phyloP scores from a whole-genome alignment of 129 eudicot genomes.

The Sambucus nigra region DNA sequence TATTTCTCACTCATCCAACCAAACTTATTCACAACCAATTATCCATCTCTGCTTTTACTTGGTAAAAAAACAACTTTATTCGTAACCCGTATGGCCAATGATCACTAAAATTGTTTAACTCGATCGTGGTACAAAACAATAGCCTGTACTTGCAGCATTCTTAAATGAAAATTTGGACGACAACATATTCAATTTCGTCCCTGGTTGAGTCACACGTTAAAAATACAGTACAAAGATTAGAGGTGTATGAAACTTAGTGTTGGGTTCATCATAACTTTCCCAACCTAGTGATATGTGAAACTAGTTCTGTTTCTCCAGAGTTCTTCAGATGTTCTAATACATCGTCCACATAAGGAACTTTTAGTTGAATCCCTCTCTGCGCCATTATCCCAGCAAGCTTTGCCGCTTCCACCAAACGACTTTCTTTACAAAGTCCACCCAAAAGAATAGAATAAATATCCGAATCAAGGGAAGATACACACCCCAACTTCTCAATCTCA shows the following conservation, averaged over 20 bases:
- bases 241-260: background rate
- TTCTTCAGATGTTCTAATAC: slow-evolving; percentile 28
- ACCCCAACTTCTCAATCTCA: slow-evolving; percentile 42
- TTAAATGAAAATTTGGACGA: background rate
- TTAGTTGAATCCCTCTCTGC: slow-evolving; percentile 28
- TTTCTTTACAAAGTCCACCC: slow-evolving; percentile 44
- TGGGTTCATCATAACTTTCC: slow-evolving; percentile 6
- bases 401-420: slow-evolving; percentile 48
- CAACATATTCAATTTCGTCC: background rate
- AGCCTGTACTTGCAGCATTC: background rate
- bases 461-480: slow-evolving; percentile 38
- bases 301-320: slow-evolving; percentile 34
- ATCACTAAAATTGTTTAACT: background rate
- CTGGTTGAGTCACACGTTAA: background rate
- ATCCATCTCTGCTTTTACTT: background rate
- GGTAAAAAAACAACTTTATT: background rate
- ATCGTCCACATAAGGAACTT: slow-evolving; percentile 32
- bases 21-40: background rate
- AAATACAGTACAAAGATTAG: background rate
- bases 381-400: slow-evolving; percentile 48
- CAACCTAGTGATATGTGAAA: slow-evolving; percentile 20
- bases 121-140: background rate
- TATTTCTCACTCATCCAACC: background rate
- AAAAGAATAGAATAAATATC: slow-evolving; percentile 46
- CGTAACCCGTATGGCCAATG: background rate